Conservation (phyloP, 2,329 filamentous ascomycete genomes). For the Amesomyces nigricolor region DNA sequence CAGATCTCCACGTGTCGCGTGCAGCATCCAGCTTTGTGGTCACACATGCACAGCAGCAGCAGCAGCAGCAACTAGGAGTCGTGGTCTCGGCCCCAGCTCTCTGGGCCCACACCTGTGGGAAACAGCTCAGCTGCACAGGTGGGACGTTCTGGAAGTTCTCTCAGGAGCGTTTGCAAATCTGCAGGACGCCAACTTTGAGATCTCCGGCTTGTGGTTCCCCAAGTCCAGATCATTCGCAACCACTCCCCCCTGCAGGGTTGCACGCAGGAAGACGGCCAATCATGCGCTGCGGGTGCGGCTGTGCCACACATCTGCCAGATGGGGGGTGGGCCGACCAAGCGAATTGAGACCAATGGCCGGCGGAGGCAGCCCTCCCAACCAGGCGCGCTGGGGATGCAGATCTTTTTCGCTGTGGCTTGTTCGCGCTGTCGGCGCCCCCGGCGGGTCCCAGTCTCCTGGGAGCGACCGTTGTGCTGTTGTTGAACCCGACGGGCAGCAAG, state of each 20-base stretch:
- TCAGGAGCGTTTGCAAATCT: not conserved
- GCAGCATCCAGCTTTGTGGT: not conserved
- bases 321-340: not conserved
- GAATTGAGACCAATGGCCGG: not conserved
- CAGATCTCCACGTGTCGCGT: conserved; percentile 9
- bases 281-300: not conserved
- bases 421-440: conserved; percentile 14
- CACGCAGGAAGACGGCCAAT: conserved; percentile 1
- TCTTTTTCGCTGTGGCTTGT: conserved; percentile 5
- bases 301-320: conserved; percentile 12
- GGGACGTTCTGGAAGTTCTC: not conserved
- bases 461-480: conserved; percentile 2
- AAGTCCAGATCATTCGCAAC: not conserved
- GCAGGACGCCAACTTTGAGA: not conserved
- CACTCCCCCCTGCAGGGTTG: not conserved
- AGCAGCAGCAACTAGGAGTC: not conserved
- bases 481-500: not conserved
- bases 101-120: not conserved
- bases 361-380: conserved; percentile 5
- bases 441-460: conserved; percentile 6
- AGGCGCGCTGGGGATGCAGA: conserved; percentile 6
- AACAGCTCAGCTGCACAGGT: not conserved
- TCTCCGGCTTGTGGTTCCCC: not conserved
- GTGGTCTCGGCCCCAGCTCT: not conserved
- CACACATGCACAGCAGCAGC: not conserved